A percentile compares a stretch with the other conserved stretches of the same genome.
Conservation (phyloP, 2,329 filamentous ascomycete genomes). For the Alternaria ventricosa region DNA sequence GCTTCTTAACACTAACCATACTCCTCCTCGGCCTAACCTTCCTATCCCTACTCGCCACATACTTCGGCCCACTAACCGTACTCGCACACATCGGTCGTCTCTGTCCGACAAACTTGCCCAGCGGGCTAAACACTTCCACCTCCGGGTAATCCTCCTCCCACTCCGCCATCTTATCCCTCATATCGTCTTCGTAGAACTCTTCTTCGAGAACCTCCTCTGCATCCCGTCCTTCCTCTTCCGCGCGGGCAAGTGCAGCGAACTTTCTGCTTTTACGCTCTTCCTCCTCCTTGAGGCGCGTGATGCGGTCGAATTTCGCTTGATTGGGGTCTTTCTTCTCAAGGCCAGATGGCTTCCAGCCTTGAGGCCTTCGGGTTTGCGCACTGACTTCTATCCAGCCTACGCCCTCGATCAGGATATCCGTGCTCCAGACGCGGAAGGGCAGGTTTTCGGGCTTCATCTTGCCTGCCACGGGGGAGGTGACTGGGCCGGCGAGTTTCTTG, state of each 20-base stretch:
- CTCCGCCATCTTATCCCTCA: conserved; percentile 19
- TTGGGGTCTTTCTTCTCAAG: conserved; percentile 56
- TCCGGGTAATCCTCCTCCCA: conserved; percentile 62
- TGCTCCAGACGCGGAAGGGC: conserved; percentile 79
- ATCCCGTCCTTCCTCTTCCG: conserved; percentile 21
- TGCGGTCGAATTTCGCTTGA: conserved; percentile 27
- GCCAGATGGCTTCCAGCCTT: conserved; percentile 47
- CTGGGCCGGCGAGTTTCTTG: conserved; percentile 73
- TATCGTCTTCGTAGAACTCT: conserved; percentile 22
- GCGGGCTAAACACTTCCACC: conserved; percentile 84
- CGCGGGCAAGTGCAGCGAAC: conserved; percentile 21
- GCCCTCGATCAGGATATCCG: conserved; percentile 89
- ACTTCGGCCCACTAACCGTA: conserved; percentile 63
- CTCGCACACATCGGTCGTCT: conserved; percentile 75
- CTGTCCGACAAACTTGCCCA: conserved; percentile 77
- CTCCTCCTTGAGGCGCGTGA: conserved; percentile 8
- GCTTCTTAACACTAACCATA: conserved; percentile 63
- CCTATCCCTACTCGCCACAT: conserved; percentile 56
- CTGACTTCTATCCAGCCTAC: conserved; percentile 92
- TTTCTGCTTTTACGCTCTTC: conserved; percentile 25
- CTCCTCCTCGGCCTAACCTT: conserved; percentile 68
- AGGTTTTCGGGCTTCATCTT: conserved; percentile 71
- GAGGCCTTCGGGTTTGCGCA: conserved; percentile 71
- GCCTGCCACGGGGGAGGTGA: conserved; percentile 69
- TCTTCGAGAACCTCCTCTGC: conserved; percentile 42